Conservation (phyloP, 768 basidiomycete species). For the Daedaleopsis sinensis region DNA sequence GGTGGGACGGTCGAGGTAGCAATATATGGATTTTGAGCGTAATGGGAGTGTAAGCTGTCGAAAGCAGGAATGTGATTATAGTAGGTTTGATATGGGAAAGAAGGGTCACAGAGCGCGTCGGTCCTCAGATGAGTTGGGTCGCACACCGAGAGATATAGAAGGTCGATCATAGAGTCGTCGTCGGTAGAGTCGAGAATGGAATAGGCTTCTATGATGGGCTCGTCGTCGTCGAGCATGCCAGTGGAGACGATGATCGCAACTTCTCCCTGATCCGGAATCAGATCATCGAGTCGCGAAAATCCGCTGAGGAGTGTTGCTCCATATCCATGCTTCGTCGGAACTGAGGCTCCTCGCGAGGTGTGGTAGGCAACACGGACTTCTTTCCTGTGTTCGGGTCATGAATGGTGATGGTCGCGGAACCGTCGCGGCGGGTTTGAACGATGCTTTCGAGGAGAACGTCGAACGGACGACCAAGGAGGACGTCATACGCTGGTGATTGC, state of each 20-base stretch:
- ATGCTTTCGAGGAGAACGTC: constrained; percentile 6
- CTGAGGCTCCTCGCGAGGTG: background rate
- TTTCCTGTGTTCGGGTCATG: constrained; percentile 9
- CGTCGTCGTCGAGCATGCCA: background rate
- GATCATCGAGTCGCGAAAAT: constrained; percentile 19
- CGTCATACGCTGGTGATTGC: constrained; percentile 12
- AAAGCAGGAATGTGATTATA: background rate
- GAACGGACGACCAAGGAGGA: constrained; percentile 13
- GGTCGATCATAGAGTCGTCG: background rate
- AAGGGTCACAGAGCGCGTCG: constrained; percentile 6
- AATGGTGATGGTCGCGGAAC: constrained; percentile 6
- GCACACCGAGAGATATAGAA: constrained; percentile 9
- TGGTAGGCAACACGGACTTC: background rate
- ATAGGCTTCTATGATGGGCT: constrained; percentile 3
- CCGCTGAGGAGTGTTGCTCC: background rate
- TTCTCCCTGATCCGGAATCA: constrained; percentile 18
- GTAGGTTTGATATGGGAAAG: constrained; percentile 3
- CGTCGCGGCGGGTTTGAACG: constrained; percentile 1
- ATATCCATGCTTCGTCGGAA: background rate
- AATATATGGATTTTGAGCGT: background rate
- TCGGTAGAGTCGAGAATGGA: background rate
- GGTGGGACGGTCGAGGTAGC: background rate
- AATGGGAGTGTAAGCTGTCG: background rate
- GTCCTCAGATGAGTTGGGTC: background rate
- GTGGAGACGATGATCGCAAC: constrained; percentile 8